These are phyloP conservation scores for Colletotrichum sp. DNA, from an alignment of 2,329 filamentous ascomycete species.

Conservation along the genomic window DNA sequence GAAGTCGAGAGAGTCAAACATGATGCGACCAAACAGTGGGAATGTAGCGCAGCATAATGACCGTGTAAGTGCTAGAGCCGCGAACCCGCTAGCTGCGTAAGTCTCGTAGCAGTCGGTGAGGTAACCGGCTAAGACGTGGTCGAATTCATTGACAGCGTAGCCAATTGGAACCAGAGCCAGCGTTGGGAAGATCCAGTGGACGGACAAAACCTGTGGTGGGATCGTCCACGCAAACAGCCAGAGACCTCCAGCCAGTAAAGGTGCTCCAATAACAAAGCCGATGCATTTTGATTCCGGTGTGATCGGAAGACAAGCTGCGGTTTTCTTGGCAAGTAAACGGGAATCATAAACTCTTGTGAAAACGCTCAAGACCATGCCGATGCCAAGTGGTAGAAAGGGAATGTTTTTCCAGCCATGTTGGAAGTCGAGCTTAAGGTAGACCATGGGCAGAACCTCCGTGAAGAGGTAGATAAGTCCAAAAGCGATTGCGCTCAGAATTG, in stretches of 20 bases:
- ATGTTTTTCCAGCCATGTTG: background rate
- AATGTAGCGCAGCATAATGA: background rate
- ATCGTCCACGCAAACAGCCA: constrained; percentile 53
- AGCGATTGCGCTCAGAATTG: background rate
- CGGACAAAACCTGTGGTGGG: constrained; percentile 37
- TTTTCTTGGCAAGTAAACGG: background rate
- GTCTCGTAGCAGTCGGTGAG: constrained; percentile 6
- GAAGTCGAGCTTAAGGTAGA: background rate
- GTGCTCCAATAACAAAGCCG: constrained; percentile 46
- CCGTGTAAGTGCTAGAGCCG: background rate
- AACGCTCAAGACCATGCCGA: background rate
- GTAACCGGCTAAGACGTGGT: constrained; percentile 12
- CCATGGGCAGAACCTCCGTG: background rate
- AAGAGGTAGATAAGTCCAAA: constrained; percentile 9
- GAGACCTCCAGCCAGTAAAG: constrained; percentile 44
- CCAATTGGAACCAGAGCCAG: constrained; percentile 47
- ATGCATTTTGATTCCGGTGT: constrained; percentile 18
- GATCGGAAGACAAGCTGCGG: constrained; percentile 1
- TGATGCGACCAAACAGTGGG: background rate
- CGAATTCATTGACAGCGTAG: constrained; percentile 51
- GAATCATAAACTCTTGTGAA: background rate
- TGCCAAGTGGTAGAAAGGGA: background rate
- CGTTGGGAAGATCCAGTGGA: constrained; percentile 44
- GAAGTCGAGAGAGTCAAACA: background rate
- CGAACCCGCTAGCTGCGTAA: background rate